phyloP scores from a whole-genome alignment of 2,329 filamentous ascomycete species.

The Alternaria burnsii region DNA sequence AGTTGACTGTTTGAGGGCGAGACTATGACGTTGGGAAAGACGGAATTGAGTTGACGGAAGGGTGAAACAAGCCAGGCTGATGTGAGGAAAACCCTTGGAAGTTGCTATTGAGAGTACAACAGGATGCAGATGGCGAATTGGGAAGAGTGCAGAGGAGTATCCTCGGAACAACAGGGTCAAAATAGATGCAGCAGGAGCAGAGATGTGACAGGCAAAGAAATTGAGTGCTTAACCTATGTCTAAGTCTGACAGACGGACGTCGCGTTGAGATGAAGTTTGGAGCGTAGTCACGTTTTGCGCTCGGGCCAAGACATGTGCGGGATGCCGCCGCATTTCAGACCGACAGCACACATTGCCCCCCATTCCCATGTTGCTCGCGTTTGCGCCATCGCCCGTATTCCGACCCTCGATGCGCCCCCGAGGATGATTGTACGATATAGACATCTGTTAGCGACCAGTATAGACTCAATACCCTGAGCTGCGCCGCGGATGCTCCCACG shows the following conservation, averaged over 20 bases:
- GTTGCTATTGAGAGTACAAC: slow-evolving; percentile 26
- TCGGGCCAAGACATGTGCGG: slow-evolving; percentile 27
- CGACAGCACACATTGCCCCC: slow-evolving; percentile 24
- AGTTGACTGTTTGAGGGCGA: neutral
- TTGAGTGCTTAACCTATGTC: slow-evolving; percentile 1
- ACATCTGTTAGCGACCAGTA: slow-evolving; percentile 48
- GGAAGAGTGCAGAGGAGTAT: slow-evolving; percentile 4
- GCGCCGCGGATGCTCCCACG: slow-evolving; percentile 39
- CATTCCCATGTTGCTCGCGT: slow-evolving; percentile 24
- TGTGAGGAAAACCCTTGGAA: slow-evolving; percentile 28
- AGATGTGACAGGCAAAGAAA: neutral
- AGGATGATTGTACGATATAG: slow-evolving; percentile 54
- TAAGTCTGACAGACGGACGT: slow-evolving; percentile 13
- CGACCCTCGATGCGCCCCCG: slow-evolving; percentile 41
- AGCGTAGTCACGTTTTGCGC: slow-evolving; percentile 30
- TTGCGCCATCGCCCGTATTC: slow-evolving; percentile 28
- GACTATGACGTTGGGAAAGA: slow-evolving; percentile 10
- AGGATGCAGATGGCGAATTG: slow-evolving; percentile 19
- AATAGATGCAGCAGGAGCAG: neutral
- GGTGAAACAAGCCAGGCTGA: slow-evolving; percentile 25
- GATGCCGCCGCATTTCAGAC: slow-evolving; percentile 21
- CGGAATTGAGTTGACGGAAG: slow-evolving; percentile 18
- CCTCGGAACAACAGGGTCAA: neutral
- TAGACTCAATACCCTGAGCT: slow-evolving; percentile 48
- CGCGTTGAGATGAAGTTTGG: slow-evolving; percentile 20